Evolutionary conservation across 805 yeast species (phyloP).

Genomic region (Suhomyces sp.): DNA sequence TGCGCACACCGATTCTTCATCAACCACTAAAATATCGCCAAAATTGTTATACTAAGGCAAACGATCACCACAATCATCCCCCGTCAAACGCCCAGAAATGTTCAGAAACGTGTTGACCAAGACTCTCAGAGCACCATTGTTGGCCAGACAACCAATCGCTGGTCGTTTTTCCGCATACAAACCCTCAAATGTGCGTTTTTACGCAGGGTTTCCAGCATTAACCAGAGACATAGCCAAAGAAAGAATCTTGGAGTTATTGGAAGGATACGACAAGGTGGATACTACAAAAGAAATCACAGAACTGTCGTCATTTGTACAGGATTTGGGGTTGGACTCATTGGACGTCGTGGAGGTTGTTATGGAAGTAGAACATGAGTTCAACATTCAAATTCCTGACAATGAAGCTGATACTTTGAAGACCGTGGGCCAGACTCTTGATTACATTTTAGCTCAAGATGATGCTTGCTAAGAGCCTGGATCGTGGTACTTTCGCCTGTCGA

Average conservation of each 20-base stretch:
- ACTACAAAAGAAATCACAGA: constrained; percentile 37
- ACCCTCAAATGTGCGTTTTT: constrained; percentile 28
- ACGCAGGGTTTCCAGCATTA: constrained; percentile 60
- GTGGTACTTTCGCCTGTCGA: too few species aligned
- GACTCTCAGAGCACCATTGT: constrained; percentile 24
- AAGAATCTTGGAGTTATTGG: constrained; percentile 62
- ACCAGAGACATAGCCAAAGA: constrained; percentile 62
- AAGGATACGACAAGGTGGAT: constrained; percentile 60
- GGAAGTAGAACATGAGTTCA: constrained; percentile 49
- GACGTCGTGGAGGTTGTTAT: constrained; percentile 48
- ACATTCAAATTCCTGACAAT: constrained; percentile 47
- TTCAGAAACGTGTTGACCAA: constrained; percentile 31
- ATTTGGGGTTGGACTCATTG: constrained; percentile 47
- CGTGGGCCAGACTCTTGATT: constrained; percentile 46
- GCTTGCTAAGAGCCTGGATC: too few species aligned
- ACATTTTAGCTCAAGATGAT: constrained; percentile 42
- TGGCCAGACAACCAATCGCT: constrained; percentile 16
- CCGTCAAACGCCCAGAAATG: constrained; percentile 18
- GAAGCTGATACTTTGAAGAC: constrained; percentile 48
- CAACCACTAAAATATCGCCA: constrained; percentile 6
- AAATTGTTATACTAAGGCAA: too few species aligned
- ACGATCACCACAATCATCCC: background rate
- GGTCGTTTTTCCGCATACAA: constrained; percentile 3
- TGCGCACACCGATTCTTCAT: background rate
- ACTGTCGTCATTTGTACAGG: constrained; percentile 35